Base-by-base conservation (phyloP, 2,329 filamentous ascomycete species). In the Cercospora sesami region DNA sequence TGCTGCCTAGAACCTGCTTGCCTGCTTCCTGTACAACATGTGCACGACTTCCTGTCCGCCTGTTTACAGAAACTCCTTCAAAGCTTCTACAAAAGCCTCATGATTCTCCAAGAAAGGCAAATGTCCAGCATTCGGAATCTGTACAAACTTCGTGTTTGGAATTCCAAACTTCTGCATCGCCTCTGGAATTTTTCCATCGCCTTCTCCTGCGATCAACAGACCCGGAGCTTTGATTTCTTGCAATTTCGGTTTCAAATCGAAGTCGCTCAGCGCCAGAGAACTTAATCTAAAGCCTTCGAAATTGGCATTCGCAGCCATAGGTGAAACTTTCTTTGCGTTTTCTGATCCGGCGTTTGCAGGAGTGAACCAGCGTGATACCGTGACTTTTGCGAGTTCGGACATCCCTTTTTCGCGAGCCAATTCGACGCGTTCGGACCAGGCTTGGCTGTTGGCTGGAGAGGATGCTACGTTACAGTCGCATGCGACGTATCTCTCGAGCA, bases 61-160 rank as follows among this genome's bases (percentile, higher is more conserved):
- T 14, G 33, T 14, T 36, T 36, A 36, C 33, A 36, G 12, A 6
- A 91, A 91, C 8, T 78, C 81, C 51, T 83, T 80, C 2, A 94
- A 82, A 57, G 87, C 86, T 30, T 85, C 81, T 76, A 89, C 89
- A 77, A 94, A 93, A 4, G 84, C 87, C 66, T 83, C 80, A 0
- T 91, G 89, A 72, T 87, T 86, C 80, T 96, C 93, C 59, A 89
- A 89, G 91, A 96, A 96, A 0, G 93, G 93, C 75, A 96, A 79
- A 81, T 96, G 93, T 0, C 93, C 93, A 0, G 92, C 88, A 8
- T 85, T 81, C 0, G 91, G 86, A 9, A 96, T 86, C 66, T 91
- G 79, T 76, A 85, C 87, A 71, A 93, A 84, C 67, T 87, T 84
- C 0, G 85, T 85, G 0, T 85, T 86, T 0, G 79, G 77, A 9